Evolutionary conservation across 2,329 filamentous ascomycete species (phyloP), one percentile per base, ranked within the genome.

Genomic region (Incumbomyces delicatus): DNA sequence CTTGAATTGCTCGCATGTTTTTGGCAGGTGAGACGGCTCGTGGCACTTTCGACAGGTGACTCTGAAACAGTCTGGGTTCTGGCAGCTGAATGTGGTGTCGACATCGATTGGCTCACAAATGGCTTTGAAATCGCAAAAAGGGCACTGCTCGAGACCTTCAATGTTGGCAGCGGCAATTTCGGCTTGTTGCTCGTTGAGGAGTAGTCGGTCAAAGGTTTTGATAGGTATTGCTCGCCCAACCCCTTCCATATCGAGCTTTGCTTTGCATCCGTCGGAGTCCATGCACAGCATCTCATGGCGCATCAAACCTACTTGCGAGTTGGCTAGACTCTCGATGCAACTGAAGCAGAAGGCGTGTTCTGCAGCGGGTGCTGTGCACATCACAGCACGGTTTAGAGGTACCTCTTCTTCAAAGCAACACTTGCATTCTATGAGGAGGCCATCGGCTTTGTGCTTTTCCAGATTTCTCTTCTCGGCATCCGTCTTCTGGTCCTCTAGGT

Each of bases 71-170:
- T 77, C 73, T 0, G 74, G 71, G 47, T 80, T 81, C 44, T 76
- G 68, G 63, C 87, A 94, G 2, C 72, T 70, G 53, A 94, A 94
- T 58, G 89, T 83, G 50, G 74, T 80, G 60, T 90, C 75, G 14
- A 77, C 66, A 14, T 83, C 77, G 1, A 83, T 65, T 0, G 84
- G 76, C 0, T 77, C 78, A 53, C 79, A 85, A 49, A 87, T 83
- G 30, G 80, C 84, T 35, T 85, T 86, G 66, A 78, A 94, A 17
- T 85, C 80, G 61, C 87, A 94, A 59, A 88, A 92, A 0, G 87
- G 86, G 54, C 87, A 94, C 29, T 76, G 78, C 29, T 77, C 83
- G 1, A 94, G 74, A 50, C 81, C 78, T 34, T 87, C 79, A 31
- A 94, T 74, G 0, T 74, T 77, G 1, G 86, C 85, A 50, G 77